These are phyloP conservation scores for Ambrosiella beaveri DNA, from an alignment of 2,329 filamentous ascomycete genomes.

Conservation along the genomic window DNA sequence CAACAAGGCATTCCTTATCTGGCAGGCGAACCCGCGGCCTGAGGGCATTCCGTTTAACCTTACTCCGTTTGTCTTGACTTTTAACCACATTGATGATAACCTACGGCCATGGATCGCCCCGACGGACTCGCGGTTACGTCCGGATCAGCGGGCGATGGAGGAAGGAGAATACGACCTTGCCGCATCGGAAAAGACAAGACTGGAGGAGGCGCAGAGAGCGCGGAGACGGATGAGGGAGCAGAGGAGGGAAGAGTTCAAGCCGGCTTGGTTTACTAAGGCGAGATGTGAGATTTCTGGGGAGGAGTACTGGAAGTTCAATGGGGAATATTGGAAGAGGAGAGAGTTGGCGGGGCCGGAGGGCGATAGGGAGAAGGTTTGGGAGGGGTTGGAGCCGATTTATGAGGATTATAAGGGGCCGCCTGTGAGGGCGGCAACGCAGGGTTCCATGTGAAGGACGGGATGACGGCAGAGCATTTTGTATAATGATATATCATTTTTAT, in stretches of 20 bases:
- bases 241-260: conserved; percentile 62
- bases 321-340: conserved; percentile 70
- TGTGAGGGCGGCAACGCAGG: conserved; percentile 7
- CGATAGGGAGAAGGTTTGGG: conserved; percentile 39
- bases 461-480: background rate
- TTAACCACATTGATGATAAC: conserved; percentile 83
- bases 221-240: conserved; percentile 57
- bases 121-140: conserved; percentile 81
- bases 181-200: conserved; percentile 79
- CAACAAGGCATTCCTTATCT: conserved; percentile 71
- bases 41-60: conserved; percentile 87
- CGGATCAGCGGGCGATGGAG: conserved; percentile 96
- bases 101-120: conserved; percentile 64
- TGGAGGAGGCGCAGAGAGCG: conserved; percentile 80
- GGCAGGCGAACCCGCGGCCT: conserved; percentile 73
- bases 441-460: conserved; percentile 4
- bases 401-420: conserved; percentile 17
- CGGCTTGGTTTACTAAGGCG: conserved; percentile 68
- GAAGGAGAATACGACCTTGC: conserved; percentile 93
- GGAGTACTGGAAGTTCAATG: conserved; percentile 76
- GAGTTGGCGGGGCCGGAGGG: conserved; percentile 45
- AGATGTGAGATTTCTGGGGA: conserved; percentile 68
- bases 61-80: conserved; percentile 84
- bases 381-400: conserved; percentile 61
- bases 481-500: background rate